Evolutionary conservation across 352 stramenopile species (phyloP), one percentile per base, ranked within the genome.

Genomic region (Phytophthora uliginosa): DNA sequence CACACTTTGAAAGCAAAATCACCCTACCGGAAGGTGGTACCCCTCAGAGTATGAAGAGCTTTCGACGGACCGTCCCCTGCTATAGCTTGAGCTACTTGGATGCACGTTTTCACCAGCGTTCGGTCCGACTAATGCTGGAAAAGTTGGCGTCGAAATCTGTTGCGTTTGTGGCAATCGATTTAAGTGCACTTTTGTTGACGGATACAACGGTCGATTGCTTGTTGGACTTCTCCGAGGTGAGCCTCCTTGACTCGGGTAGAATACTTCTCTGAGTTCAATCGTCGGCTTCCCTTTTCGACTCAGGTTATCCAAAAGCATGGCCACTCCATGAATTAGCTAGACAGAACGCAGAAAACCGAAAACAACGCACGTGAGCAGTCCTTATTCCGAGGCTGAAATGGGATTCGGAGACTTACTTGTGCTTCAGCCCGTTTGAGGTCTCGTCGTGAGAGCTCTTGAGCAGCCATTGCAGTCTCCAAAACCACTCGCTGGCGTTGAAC

Each of bases 271-370:
- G n/a, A 55, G 34, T 3, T 58, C 52, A 4, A 76, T 45, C 0
- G 63, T 63, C 3, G 38, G 31, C 40, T 77, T 86, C 45, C 68
- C 63, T 58, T 82, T 81, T 33, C 69, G 68, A 48, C 70, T 89
- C 45, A 92, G 59, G 54, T 64, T 89, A 1, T 76, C 78, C 17
- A 92, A 53, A 47, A 92, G 78, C 26, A 82, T 84, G 18, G 83
- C 76, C 5, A 90, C 80, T 13, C 69, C 77, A 42, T 88, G 71
- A 18, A 93, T 88, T 13, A 93, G 71, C 85, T 91, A 33, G n/a
- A 54, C 20, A 54, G 6, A 20, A 33, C 20, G 18, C 18, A 24
- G 13, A 42, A 31, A 31, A 31, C 13, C 15, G 13, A 6, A 45
- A 45, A 17, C 36, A 45, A n/a, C 38, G 18, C 12, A 42, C 12